Percentiles rank a stretch among this genome's conserved stretches.
Evolutionary conservation across 805 yeast species (phyloP).

Genomic region (Candida cerambycidarum): DNA sequence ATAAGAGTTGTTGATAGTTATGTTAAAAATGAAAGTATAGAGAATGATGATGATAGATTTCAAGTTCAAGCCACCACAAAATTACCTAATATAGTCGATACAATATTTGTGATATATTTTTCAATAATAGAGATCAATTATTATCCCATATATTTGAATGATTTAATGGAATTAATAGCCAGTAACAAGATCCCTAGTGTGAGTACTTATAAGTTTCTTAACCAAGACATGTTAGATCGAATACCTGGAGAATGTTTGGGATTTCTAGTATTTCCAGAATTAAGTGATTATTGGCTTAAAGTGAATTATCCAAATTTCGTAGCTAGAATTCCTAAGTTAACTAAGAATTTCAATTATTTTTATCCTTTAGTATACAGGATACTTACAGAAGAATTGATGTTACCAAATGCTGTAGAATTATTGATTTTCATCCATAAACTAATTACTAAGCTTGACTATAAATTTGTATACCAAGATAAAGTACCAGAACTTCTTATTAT

Average conservation of each 20-base stretch:
- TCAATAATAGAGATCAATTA: slow-evolving; percentile 47
- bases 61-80: slow-evolving; percentile 13
- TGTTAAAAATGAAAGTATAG: slow-evolving; percentile 8
- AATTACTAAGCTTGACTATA: slow-evolving; percentile 12
- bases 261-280: background rate
- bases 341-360: slow-evolving; percentile 20
- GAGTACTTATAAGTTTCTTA: slow-evolving; percentile 44
- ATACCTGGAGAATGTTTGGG: slow-evolving; percentile 27
- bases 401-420: slow-evolving; percentile 49
- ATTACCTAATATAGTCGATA: slow-evolving; percentile 28
- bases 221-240: slow-evolving; percentile 25
- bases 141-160: slow-evolving; percentile 50
- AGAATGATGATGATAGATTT: slow-evolving; percentile 8
- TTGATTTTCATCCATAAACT: slow-evolving; percentile 32
- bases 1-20: slow-evolving; percentile 19
- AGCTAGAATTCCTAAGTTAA: background rate
- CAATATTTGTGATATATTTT: slow-evolving; percentile 46
- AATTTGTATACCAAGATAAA: slow-evolving; percentile 5
- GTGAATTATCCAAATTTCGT: background rate
- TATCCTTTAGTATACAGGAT: slow-evolving; percentile 41
- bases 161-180: slow-evolving; percentile 43
- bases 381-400: slow-evolving; percentile 44
- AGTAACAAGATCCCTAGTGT: slow-evolving; percentile 51
- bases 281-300: slow-evolving; percentile 7
- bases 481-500: slow-evolving; percentile 40